Evolutionary conservation across 2,329 filamentous ascomycete genomes (phyloP), one percentile per base, ranked within the genome.

Genomic region (Scleromitrula shiraiana): DNA sequence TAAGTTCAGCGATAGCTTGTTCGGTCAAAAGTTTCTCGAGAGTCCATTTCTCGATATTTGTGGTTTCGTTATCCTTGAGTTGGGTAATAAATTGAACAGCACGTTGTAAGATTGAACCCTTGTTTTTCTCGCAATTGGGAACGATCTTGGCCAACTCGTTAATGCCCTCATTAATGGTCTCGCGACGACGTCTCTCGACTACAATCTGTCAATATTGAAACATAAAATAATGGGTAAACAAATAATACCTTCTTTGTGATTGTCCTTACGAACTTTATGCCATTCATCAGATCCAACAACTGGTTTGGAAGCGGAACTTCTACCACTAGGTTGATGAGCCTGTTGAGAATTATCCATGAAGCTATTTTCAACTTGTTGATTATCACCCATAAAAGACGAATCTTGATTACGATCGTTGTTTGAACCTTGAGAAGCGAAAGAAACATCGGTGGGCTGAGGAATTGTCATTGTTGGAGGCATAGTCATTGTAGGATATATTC

Each of bases 91-190:
- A 97, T 55, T 88, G 83, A 8, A 96, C 91, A 0, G 93, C 89
- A 27, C 91, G 87, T 64, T 94, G 87, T 30, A 98, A 73, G 55
- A 98, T 97, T 2, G 89, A 94, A 0, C 93, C 93, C 69, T 98
- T 98, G 73, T 98, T 97, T 75, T 97, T 98, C 69, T 98, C 93
- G 62, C 91, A 96, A 12, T 89, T 89, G 0, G 93, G 93, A 0
- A 98, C 93, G 56, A 98, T 95, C 71, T 96, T 97, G 57, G 91
- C 88, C 24, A 98, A 79, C 67, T 97, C 93, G 63, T 96, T 97
- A 59, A 98, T 98, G 41, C 93, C 93, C 68, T 98, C 93, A 57
- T 98, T 98, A 66, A 98, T 98, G 0, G 93, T 96, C 69, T 98
- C 93, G 54, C 93, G 87, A 37, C 93, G 88, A 50, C 93, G 88